Evolutionary conservation across 768 basidiomycete genomes (phyloP).

Genomic region (Suillus hirtellus): DNA sequence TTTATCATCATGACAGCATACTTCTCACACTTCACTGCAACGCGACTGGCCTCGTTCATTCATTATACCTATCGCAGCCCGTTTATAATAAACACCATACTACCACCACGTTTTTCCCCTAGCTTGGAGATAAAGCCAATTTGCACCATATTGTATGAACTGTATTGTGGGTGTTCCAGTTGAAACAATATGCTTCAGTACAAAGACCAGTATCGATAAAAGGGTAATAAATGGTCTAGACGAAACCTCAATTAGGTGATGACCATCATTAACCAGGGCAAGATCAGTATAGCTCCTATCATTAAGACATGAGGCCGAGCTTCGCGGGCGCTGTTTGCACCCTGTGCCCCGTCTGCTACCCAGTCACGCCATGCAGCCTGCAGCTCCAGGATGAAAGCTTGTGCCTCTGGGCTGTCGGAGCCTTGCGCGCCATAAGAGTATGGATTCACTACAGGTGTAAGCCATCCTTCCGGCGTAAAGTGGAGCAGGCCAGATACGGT

Average conservation of each 20-base stretch:
- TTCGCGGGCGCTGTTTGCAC: slow-evolving; percentile 41
- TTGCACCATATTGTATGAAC: not conserved
- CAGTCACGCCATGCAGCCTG: slow-evolving; percentile 79
- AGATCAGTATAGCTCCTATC: not conserved
- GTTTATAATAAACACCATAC: not conserved
- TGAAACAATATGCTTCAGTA: not conserved
- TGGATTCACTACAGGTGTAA: slow-evolving; percentile 77
- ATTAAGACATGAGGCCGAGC: not conserved
- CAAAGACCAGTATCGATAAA: not conserved
- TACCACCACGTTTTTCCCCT: not conserved
- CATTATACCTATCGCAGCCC: slow-evolving; percentile 1
- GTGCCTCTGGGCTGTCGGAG: slow-evolving; percentile 64
- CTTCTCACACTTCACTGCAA: not conserved
- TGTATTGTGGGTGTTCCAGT: not conserved
- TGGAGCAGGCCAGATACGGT: slow-evolving; percentile 36
- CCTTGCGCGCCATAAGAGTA: slow-evolving; percentile 50
- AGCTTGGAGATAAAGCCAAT: not conserved
- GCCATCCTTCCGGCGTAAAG: slow-evolving; percentile 62
- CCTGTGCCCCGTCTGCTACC: slow-evolving; percentile 54
- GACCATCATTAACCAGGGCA: not conserved
- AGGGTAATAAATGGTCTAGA: not conserved
- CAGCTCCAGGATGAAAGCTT: slow-evolving; percentile 79
- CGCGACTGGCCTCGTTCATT: not conserved
- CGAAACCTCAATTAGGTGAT: not conserved
- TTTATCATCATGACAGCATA: slow-evolving; percentile 1